Base-by-base conservation (phyloP, 2,329 filamentous ascomycete genomes). In the Nemania sp. region DNA sequence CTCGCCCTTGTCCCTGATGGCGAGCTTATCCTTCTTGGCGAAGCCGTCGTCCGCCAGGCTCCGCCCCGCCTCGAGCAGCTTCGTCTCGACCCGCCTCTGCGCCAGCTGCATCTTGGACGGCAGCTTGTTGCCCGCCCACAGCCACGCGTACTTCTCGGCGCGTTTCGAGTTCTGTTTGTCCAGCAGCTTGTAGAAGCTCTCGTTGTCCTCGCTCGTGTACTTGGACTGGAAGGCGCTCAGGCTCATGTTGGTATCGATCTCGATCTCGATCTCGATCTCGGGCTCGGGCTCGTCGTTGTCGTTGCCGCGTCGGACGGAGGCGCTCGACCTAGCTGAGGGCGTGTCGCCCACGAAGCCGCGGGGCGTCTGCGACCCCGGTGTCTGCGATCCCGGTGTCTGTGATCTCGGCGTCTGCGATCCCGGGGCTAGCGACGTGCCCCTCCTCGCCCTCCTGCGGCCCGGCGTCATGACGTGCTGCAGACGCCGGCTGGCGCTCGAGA, bases 191-290 rank as follows among this genome's bases (percentile, higher is more conserved):
- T 97, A 96, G 79, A 99, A 98, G 68, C 91, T 96, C 73, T 97
- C 95, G 72, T 98, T 98, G 74, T 99, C 95, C 75, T 99, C 95
- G 71, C 92, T 97, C 1, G 94, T 99, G 77, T 97, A 98, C 67
- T 91, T 94, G 2, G 90, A 84, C 72, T 99, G 95, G 70, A 97
- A 99, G 1, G 88, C 86, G 54, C 88, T 87, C 1, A 99, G 82
- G 61, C 89, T 92, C 80, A 98, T 87, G 68, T 88, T 89, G 43
- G 88, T 87, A 72, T 96, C 88, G 17, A 91, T 80, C 34, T 81
- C 76, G 59, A 79, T 78, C 55, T 29, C 25, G 25, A 4, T 29
- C 25, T 29, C 25, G 25, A 4, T 7, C 25, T 29, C 25, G 25
- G 3, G 4, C 25, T 29, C 25, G 25, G 3, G 25, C 4, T 77